phyloP scores from a whole-genome alignment of 2,329 filamentous ascomycete species.

The Phialemonium atrogriseum region DNA sequence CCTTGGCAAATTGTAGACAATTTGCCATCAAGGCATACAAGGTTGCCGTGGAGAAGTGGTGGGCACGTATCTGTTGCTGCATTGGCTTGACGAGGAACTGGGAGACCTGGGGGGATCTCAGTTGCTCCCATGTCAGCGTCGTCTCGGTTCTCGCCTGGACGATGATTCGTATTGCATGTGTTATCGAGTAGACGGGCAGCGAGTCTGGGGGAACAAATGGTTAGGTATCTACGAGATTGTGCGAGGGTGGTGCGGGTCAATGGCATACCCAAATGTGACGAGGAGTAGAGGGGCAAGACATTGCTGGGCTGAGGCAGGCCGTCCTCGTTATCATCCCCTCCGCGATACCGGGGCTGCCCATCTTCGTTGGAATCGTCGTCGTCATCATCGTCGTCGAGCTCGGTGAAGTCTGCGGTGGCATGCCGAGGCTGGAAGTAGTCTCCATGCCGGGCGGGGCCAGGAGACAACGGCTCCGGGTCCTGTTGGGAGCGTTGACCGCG shows the following conservation, averaged over 20 bases:
- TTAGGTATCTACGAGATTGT: constrained; percentile 13
- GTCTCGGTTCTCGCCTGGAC: constrained; percentile 84
- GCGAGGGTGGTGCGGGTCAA: background rate
- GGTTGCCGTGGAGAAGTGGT: constrained; percentile 79
- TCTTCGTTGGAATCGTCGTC: constrained; percentile 28
- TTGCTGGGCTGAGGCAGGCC: constrained; percentile 16
- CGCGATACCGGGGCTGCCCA: constrained; percentile 20
- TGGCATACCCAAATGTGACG: constrained; percentile 64
- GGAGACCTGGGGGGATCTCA: constrained; percentile 90
- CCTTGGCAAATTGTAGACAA: constrained; percentile 86
- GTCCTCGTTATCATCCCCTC: constrained; percentile 24
- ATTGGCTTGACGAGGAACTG: constrained; percentile 95
- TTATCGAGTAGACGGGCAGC: constrained; percentile 82
- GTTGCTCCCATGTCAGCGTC: constrained; percentile 86
- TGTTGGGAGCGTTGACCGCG: constrained; percentile 1
- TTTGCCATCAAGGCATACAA: constrained; percentile 90
- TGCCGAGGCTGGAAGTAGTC: constrained; percentile 34
- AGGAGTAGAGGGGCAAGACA: constrained; percentile 70
- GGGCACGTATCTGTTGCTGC: constrained; percentile 75
- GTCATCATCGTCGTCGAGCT: constrained; percentile 48
- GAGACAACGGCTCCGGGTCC: constrained; percentile 8
- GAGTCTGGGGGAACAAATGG: constrained; percentile 47
- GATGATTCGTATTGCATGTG: constrained; percentile 80
- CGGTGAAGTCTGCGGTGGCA: constrained; percentile 58
- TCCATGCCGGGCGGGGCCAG: constrained; percentile 16